Conservation (phyloP, 2,329 filamentous ascomycete genomes). For the Fusarium equiseti region DNA sequence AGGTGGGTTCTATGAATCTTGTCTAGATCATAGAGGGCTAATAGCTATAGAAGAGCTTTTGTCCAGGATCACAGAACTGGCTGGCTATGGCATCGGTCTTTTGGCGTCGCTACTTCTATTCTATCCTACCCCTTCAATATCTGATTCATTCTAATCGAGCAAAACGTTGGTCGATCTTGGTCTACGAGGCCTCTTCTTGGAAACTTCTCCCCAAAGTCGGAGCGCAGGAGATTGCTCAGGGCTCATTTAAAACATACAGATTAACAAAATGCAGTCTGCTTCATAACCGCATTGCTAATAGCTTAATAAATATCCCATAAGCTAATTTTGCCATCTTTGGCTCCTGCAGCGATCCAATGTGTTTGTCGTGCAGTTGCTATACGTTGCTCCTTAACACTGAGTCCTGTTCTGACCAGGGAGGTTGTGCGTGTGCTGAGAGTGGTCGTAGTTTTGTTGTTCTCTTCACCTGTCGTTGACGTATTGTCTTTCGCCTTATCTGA, state of each 20-base stretch:
- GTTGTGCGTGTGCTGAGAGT: background rate
- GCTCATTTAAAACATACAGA: background rate
- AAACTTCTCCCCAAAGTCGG: background rate
- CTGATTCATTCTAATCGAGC: background rate
- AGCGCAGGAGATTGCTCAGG: background rate
- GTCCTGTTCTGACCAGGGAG: conserved; percentile 15
- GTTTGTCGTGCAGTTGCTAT: conserved; percentile 73
- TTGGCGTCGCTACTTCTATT: background rate
- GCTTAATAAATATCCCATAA: conserved; percentile 91
- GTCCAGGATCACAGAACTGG: background rate
- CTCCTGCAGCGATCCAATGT: conserved; percentile 91
- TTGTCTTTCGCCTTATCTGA: conserved; percentile 8
- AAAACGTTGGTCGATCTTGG: background rate
- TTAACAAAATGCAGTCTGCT: background rate
- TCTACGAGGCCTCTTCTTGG: background rate
- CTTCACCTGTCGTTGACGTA: background rate
- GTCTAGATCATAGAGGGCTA: background rate
- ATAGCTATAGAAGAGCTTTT: background rate
- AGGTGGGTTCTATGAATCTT: conserved; percentile 1
- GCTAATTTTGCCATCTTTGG: conserved; percentile 95
- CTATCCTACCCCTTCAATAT: background rate
- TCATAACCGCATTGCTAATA: background rate
- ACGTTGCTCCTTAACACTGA: conserved; percentile 71
- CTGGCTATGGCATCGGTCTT: background rate
- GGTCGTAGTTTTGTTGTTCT: background rate